Evolutionary conservation across 2,329 filamentous ascomycete species (phyloP).

Genomic region (Endoconidiophora laricicola): DNA sequence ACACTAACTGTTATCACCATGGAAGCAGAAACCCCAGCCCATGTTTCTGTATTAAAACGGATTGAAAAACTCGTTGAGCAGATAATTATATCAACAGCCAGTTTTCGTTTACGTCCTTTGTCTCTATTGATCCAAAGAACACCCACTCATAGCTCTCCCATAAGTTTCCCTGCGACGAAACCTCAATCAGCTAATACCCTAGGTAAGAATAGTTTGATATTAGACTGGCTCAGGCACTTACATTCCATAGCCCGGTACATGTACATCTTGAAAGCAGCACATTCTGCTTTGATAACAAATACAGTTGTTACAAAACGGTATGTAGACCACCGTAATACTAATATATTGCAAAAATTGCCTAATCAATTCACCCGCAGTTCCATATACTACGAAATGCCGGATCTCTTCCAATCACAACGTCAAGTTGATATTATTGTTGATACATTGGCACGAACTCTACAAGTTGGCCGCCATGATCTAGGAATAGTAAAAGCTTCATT

Average conservation of each 20-base stretch:
- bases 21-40: neutral
- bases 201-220: too few relatives aligned
- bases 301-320: conserved; percentile 46
- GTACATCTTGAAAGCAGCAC: conserved; percentile 40
- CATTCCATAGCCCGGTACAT: conserved; percentile 34
- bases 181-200: too few relatives aligned
- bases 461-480: conserved; percentile 43
- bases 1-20: neutral
- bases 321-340: conserved; percentile 8
- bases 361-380: conserved; percentile 33
- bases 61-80: conserved; percentile 6
- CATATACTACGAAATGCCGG: conserved; percentile 62
- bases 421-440: conserved; percentile 59
- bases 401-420: conserved; percentile 51
- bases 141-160: too few relatives aligned
- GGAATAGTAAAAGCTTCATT: conserved; percentile 42
- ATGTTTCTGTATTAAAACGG: neutral
- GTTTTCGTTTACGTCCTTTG: too few relatives aligned
- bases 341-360: neutral
- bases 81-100: neutral
- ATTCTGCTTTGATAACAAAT: conserved; percentile 39
- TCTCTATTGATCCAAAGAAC: too few relatives aligned
- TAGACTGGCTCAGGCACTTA: neutral
- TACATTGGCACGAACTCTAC: conserved; percentile 54
- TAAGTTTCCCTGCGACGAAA: too few relatives aligned